These are phyloP conservation scores for Verbascum thapsus DNA, from an alignment of 257 asterid species.

Conservation along the genomic window DNA sequence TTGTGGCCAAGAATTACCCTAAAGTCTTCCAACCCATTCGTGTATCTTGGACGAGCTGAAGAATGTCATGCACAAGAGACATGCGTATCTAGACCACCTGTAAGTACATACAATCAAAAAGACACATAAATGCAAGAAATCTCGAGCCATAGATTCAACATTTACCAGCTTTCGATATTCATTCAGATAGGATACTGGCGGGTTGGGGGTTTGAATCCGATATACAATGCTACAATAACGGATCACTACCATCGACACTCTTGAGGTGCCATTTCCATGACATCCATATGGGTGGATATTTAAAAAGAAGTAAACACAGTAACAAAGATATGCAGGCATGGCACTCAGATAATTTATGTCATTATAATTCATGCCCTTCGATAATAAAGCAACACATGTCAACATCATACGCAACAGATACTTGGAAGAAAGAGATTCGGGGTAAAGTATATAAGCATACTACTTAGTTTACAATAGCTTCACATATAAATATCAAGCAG, in stretches of 20 bases:
- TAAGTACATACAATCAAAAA: not conserved
- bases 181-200: too few relatives aligned
- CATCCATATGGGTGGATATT: not conserved
- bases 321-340: too few relatives aligned
- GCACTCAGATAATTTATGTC: not conserved
- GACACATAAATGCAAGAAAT: not conserved
- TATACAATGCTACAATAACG: not conserved
- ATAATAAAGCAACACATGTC: not conserved
- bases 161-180: not conserved
- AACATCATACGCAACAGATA: not conserved
- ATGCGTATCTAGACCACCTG: not conserved
- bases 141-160: not conserved
- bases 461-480: constrained; percentile 4
- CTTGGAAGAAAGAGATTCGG: too few relatives aligned
- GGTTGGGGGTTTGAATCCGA: too few relatives aligned
- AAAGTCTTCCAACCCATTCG: not conserved
- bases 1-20: too few relatives aligned
- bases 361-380: not conserved
- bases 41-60: not conserved
- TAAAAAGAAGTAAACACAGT: not conserved
- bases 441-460: not conserved
- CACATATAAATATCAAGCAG: constrained; percentile 17
- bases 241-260: not conserved
- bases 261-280: not conserved
- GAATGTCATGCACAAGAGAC: not conserved